Base-by-base conservation (phyloP, 1,284 basidiomycete genomes). In the Rhodofomes roseus region DNA sequence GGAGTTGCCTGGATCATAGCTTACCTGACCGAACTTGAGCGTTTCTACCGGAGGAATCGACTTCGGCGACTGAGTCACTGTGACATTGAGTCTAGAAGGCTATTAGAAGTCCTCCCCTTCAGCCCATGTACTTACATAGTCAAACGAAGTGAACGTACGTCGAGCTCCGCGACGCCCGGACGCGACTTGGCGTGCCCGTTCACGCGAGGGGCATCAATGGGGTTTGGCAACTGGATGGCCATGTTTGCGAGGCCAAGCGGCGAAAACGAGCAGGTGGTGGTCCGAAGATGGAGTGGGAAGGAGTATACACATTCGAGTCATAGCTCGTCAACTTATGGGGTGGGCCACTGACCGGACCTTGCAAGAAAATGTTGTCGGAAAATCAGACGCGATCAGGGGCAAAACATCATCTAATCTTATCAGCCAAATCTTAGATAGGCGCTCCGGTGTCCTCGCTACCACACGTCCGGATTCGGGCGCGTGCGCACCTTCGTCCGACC, bases 61-160 rank as follows among this genome's bases (percentile, higher is more conserved):
- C 62, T 80, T 81, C 37, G 73, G 68, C 31, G 73, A 68, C 0
- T 71, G 63, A 0, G 77, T 69, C 27, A 72, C 65, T 3, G 68
- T 77, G 3, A 81, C 68, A 1, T 71, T 74, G 29, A 84, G 68
- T 62, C 74, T 78, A 11, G 81, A 81, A 4, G 78, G 73, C 81
- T 83, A n/a, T 23, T 2, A 23, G 4, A 6, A 40, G 18, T 31
- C 23, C 53, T 7, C 18, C 23, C 4, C 11, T n/a, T 36, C 31
- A 36, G 31, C 14, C 9, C 12, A n/a, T 48, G 23, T 12, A 23
- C n/a, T 51, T 34, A 11, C 16, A 9, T 5, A 29, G 20, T 31
- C 16, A 52, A 37, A 1, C 6, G 50, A 9, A 52, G 34, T 29
- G 29, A 20, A 25, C 56, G n/a, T 29, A 58, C 50, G 37, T 52